These are phyloP conservation scores for Sporobolomyces roseus DNA, from an alignment of 768 basidiomycete species.

Conservation along the genomic window DNA sequence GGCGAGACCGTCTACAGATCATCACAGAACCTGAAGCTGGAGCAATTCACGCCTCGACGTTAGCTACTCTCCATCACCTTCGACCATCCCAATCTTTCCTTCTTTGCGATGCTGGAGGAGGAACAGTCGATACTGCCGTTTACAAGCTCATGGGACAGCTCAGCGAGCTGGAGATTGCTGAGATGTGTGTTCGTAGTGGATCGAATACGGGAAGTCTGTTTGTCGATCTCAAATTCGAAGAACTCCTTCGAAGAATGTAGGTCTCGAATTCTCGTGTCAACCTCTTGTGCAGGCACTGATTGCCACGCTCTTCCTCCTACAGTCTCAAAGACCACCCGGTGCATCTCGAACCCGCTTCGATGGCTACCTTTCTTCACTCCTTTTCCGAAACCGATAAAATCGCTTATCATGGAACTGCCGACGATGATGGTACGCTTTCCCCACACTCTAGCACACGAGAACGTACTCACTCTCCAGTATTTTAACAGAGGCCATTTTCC, in stretches of 20 bases:
- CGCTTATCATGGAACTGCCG: neutral
- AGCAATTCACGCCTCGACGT: constrained; percentile 80
- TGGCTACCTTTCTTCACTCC: constrained; percentile 36
- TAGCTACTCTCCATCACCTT: constrained; percentile 74
- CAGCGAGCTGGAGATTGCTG: constrained; percentile 79
- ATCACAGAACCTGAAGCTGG: constrained; percentile 83
- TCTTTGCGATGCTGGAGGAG: constrained; percentile 87
- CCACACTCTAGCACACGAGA: neutral
- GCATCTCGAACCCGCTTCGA: constrained; percentile 72
- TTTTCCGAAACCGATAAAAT: constrained; percentile 51
- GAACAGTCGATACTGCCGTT: constrained; percentile 61
- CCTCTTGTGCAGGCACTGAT: neutral
- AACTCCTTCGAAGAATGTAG: constrained; percentile 62
- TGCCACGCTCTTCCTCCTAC: neutral
- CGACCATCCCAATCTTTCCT: constrained; percentile 79
- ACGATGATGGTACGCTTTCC: constrained; percentile 1
- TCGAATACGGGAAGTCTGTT: constrained; percentile 83
- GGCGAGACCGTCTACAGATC: constrained; percentile 76
- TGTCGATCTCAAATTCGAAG: constrained; percentile 78
- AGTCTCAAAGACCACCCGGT: constrained; percentile 77
- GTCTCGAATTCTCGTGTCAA: neutral
- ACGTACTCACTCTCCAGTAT: neutral
- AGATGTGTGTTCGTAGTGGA: constrained; percentile 81
- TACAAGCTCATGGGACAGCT: constrained; percentile 72
- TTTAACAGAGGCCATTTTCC: constrained; percentile 67